Evolutionary conservation across 495 filamentous ascomycete genomes (phyloP), one percentile per base, ranked within the genome.

Genomic region (Delitschia confertaspora): DNA sequence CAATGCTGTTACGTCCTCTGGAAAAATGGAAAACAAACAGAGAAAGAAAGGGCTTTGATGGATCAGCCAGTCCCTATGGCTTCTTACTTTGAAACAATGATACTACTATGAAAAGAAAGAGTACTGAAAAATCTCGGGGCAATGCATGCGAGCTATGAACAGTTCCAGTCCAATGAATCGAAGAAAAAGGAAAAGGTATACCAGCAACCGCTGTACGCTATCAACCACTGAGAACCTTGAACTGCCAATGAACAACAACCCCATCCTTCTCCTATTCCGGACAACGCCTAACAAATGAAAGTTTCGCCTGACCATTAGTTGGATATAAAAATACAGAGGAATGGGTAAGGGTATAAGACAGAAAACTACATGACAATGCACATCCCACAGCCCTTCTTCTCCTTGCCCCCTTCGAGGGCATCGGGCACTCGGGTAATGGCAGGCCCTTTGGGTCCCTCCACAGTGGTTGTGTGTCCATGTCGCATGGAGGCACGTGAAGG

Each of bases 351-450:
- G 38, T 47, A 53, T 39, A 44, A 36, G 37, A 19, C 21, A 26
- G 24, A 44, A 49, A 18, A 22, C 45, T 58, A 66, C 63, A 66
- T 66, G 7, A 66, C 45, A 33, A 66, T 49, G 50, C 63, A 66
- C 46, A 57, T 60, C 13, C 50, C 60, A 38, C 61, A 66, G 31
- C 44, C 39, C 51, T 58, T 60, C 46, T 50, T 53, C 47, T 56
- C 49, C 37, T 48, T 51, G 36, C 53, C 34, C 52, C 55, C 53
- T n/a, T 61, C 49, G n/a, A 21, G 45, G 4, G 47, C 50, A 20
- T 64, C 63, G 17, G 57, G 61, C 17, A 64, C n/a, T n/a, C 58
- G 45, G 3, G 49, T 53, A 2, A 45, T 48, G 2, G 49, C 44
- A n/a, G n/a, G n/a, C n/a, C n/a, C 3, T 60, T 44, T 10, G 44